Base-by-base conservation (phyloP, 257 asterid genomes). In the Solanum clarkiae region DNA sequence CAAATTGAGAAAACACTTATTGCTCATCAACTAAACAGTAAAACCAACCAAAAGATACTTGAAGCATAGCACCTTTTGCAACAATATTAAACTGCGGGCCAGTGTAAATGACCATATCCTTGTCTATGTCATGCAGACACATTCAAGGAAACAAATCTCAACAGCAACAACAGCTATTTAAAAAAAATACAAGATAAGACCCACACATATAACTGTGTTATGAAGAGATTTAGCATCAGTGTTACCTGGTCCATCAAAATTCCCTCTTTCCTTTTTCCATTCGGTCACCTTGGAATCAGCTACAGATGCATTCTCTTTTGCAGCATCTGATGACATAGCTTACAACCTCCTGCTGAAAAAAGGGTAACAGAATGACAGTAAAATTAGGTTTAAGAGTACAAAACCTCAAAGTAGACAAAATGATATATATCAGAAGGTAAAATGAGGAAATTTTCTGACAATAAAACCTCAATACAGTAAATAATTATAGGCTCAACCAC, bases 201-300 rank as follows among this genome's bases (percentile, higher is more conserved):
- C 36, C 20, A 75, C 42, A 22, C 22, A 36, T 11, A 84, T 70
- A 84, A 74, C 32, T 57, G 57, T 60, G 68, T 51, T 59, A 79
- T 32, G 63, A 81, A 88, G 81, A 87, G 80, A 84, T 85, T 82
- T 66, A 20, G 60, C 60, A 72, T 84, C 81, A 47, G 14, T 5
- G 17, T 84, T 88, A 93, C 99, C 99, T 89, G 93, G 88, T 88
- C 86, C 91, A 7, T 84, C 93, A 87, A 88, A 36, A 85, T 88
- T 86, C 79, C 88, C 80, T 84, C 79, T 87, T 85, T 88, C 92
- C 59, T 87, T 90, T 86, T 86, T 89, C 88, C 91, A 84, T 53
- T 88, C 92, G 36, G 92, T 84, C 87, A 88, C 87, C n/a, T 91
- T 88, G 44, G 92, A 90, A 86, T 91, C 90, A 86, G 88, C 88